These are phyloP conservation scores for Bidens hawaiensis DNA, from an alignment of 140 eudicot species.

Conservation along the genomic window DNA sequence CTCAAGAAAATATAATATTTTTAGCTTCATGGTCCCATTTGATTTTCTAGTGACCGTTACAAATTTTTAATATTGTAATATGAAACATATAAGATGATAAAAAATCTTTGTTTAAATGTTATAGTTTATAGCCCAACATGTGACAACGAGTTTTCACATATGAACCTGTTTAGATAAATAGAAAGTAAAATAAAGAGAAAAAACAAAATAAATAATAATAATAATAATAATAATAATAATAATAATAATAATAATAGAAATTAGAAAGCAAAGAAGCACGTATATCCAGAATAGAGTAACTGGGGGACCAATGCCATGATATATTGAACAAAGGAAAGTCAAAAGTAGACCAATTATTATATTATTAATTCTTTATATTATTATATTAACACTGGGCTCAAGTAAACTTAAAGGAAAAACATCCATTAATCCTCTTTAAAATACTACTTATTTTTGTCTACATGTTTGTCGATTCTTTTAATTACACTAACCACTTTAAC, in stretches of 20 bases:
- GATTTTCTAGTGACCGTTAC: neutral
- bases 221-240: too few species aligned
- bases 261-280: slow-evolving; percentile 24
- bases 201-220: too few species aligned
- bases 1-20: too few species aligned
- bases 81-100: neutral
- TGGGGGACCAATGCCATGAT: slow-evolving; percentile 18
- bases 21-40: neutral
- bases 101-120: too few species aligned
- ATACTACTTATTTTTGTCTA: neutral
- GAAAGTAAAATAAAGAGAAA: neutral
- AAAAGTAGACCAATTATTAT: slow-evolving; percentile 24
- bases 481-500: neutral
- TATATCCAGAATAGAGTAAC: slow-evolving; percentile 16
- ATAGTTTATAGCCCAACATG: too few species aligned
- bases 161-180: neutral
- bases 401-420: slow-evolving; percentile 17
- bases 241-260: neutral
- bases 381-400: slow-evolving; percentile 40
- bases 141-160: neutral
- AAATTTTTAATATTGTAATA: too few species aligned
- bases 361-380: slow-evolving; percentile 7
- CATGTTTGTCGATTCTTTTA: neutral
- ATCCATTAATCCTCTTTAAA: slow-evolving; percentile 18
- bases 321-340: slow-evolving; percentile 30